A percentile compares a stretch with the other conserved stretches of the same genome.
These are phyloP conservation scores for Aquilaria sinensis DNA, from an alignment of 345 rosid genomes.

Conservation along the genomic window DNA sequence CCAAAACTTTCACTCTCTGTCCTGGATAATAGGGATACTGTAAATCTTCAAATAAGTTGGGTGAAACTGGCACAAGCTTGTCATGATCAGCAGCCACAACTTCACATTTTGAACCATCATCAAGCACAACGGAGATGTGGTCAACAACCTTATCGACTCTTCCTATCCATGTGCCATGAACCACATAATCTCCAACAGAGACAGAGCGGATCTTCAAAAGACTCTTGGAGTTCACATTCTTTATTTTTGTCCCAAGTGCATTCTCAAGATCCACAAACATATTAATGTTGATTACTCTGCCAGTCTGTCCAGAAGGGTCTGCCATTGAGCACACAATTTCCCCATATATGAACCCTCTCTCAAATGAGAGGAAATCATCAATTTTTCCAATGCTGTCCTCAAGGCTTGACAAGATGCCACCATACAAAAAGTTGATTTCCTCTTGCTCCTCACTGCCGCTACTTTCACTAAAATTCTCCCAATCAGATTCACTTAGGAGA, in stretches of 20 bases:
- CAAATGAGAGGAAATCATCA: slow-evolving; percentile 84
- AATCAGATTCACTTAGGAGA: slow-evolving; percentile 60
- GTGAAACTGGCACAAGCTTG: slow-evolving; percentile 49
- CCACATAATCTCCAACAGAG: slow-evolving; percentile 72
- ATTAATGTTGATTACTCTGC: slow-evolving; percentile 52
- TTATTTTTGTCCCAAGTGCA: slow-evolving; percentile 40
- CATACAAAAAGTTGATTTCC: slow-evolving; percentile 46
- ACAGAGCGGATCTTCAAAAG: slow-evolving; percentile 55
- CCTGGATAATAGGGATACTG: slow-evolving; percentile 71
- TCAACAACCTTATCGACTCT: slow-evolving; percentile 62
- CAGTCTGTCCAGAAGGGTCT: slow-evolving; percentile 78
- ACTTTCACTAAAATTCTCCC: slow-evolving; percentile 86
- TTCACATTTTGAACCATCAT: slow-evolving; percentile 70
- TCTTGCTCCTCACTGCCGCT: slow-evolving; percentile 71
- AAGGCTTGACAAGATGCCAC: slow-evolving; percentile 73
- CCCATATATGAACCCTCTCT: slow-evolving; percentile 62
- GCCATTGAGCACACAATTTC: slow-evolving; percentile 61
- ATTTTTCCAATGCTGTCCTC: slow-evolving; percentile 83
- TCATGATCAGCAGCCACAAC: slow-evolving; percentile 50
- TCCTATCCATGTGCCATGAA: slow-evolving; percentile 78
- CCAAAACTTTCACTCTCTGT: slow-evolving; percentile 66
- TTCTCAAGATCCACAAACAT: slow-evolving; percentile 65
- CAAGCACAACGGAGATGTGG: slow-evolving; percentile 49
- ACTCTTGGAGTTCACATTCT: slow-evolving; percentile 51
- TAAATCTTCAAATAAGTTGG: slow-evolving; percentile 63